These are phyloP conservation scores for Coemansia sp. DNA, from an alignment of 192 early-diverging fungal species.

Conservation along the genomic window DNA sequence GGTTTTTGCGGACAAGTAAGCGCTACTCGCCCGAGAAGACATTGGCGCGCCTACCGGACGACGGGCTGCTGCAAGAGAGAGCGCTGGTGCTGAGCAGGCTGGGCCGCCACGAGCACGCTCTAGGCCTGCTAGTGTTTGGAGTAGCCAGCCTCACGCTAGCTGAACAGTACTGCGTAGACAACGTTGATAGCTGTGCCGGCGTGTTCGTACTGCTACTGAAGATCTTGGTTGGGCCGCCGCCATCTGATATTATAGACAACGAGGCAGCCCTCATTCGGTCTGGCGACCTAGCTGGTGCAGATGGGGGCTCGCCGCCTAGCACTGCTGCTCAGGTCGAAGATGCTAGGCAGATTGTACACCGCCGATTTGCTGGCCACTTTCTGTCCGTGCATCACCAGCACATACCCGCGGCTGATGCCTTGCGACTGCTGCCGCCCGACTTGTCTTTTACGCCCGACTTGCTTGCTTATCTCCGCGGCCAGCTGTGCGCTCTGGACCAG, in stretches of 20 bases:
- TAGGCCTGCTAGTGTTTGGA: slow-evolving; percentile 79
- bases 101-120: slow-evolving; percentile 82
- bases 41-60: slow-evolving; percentile 70
- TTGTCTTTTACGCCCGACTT: slow-evolving; percentile 49
- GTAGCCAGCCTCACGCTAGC: slow-evolving; percentile 57
- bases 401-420: slow-evolving; percentile 35
- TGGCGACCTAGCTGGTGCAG: not conserved
- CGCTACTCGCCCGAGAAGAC: slow-evolving; percentile 76
- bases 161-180: slow-evolving; percentile 65
- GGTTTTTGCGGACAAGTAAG: slow-evolving; percentile 69
- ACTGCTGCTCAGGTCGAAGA: slow-evolving; percentile 14
- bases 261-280: slow-evolving; percentile 15
- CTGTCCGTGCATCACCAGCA: slow-evolving; percentile 32
- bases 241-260: slow-evolving; percentile 34
- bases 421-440: slow-evolving; percentile 48
- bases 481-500: slow-evolving; percentile 52
- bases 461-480: slow-evolving; percentile 55
- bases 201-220: slow-evolving; percentile 45
- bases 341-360: slow-evolving; percentile 20
- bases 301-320: not conserved
- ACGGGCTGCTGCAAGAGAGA: slow-evolving; percentile 87
- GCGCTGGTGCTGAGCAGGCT: slow-evolving; percentile 78
- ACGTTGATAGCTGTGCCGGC: slow-evolving; percentile 24
- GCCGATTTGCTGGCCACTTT: slow-evolving; percentile 41
- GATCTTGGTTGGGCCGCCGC: slow-evolving; percentile 32